Base-by-base conservation (phyloP, 2,329 filamentous ascomycete genomes). In the Claviceps sp. region DNA sequence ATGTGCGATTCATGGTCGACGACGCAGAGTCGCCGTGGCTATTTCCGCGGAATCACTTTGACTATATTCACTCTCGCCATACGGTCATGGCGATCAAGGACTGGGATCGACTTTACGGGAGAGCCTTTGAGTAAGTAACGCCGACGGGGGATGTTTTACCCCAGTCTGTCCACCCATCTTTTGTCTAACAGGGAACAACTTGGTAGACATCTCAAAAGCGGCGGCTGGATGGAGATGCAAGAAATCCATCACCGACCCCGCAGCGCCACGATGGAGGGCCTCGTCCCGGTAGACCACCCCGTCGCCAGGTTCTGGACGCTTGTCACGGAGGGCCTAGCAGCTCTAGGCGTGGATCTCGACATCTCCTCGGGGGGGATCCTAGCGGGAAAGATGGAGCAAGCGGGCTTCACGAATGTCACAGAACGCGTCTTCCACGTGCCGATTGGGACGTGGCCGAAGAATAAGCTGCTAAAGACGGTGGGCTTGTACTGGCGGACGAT, bases 11-110 rank as follows among this genome's bases (percentile, higher is more conserved):
- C 57, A 66, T 77, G 59, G 69, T 81, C 11, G 78, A 82, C 53
- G 78, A 82, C 55, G 70, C 76, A 26, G 78, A 82, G 61, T 71
- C 70, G 52, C 69, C 71, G 4, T 82, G 78, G 78, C 61, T 79
- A 16, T 72, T 78, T 55, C 73, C 74, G 5, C 59, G 62, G 4
- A 72, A 78, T 54, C 70, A 75, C 50, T 82, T 81, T 51, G 78
- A 83, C 60, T 81, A 80, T 54, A 73, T 83, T 38, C 79, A 82
- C 59, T 73, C 75, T n/a, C 70, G 80, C 3, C 73, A 78, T 52
- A 75, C 76, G 1, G 73, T 76, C 14, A 72, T 75, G 68, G 76
- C 73, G 2, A 75, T 82, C 53, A 74, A 71, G 48, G 70, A 81
- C 58, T 82, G 78, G 77, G 69, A 69, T 2, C 67, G 60, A 14